A percentile compares a stretch with the other conserved stretches of the same genome.
phyloP scores from a whole-genome alignment of 1,284 basidiomycete genomes.

The Tetrapyrgos nigripes region DNA sequence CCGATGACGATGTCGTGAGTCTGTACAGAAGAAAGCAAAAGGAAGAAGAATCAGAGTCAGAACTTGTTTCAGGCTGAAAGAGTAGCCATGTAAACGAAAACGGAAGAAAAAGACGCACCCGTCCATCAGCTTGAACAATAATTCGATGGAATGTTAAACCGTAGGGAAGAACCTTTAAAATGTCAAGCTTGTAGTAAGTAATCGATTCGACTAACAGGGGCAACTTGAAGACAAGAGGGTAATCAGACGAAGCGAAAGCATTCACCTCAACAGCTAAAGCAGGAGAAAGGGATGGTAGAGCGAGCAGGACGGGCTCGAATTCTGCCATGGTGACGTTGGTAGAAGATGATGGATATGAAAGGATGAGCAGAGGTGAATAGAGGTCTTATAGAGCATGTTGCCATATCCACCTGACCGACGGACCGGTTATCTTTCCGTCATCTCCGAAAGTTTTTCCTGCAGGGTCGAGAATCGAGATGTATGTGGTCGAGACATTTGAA shows the following conservation, averaged over 20 bases:
- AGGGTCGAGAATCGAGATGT: too few species aligned
- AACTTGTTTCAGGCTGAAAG: too few species aligned
- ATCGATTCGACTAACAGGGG: too few species aligned
- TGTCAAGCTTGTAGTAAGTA: constrained; percentile 11
- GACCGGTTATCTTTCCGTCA: too few species aligned
- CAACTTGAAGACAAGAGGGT: neutral
- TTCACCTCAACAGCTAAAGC: constrained; percentile 62
- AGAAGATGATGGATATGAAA: neutral
- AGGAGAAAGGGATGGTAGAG: constrained; percentile 61
- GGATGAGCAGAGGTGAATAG: neutral
- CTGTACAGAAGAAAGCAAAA: constrained; percentile 37
- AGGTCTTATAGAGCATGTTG: too few species aligned
- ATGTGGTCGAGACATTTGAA: too few species aligned
- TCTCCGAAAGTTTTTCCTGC: too few species aligned
- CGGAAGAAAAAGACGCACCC: constrained; percentile 42
- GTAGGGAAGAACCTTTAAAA: constrained; percentile 61
- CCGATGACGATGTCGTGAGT: constrained; percentile 79
- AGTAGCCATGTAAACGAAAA: too few species aligned
- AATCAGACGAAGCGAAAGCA: neutral
- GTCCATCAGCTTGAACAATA: constrained; percentile 67
- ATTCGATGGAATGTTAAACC: constrained; percentile 73
- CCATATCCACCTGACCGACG: too few species aligned
- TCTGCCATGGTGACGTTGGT: constrained; percentile 42
- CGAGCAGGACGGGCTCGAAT: constrained; percentile 58
- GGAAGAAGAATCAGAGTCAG: constrained; percentile 9